Evolutionary conservation across 2,329 filamentous ascomycete genomes (phyloP), one percentile per base, ranked within the genome.

Genomic region (Triangularia verruculosa): DNA sequence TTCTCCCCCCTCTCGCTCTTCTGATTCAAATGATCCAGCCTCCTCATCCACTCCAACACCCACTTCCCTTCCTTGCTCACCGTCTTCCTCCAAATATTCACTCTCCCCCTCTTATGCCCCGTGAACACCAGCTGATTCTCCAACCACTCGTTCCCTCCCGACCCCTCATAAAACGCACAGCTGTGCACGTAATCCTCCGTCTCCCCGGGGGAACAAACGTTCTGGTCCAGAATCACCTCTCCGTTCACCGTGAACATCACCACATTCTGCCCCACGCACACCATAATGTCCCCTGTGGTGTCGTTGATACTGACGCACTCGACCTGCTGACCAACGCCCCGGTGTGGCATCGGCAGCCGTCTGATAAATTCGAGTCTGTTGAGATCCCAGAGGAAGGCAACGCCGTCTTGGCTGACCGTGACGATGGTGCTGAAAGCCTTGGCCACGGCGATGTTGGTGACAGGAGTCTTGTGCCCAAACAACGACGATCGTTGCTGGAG

Each of bases 111-210:
- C 67, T 86, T 83, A 74, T 98, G 95, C 0, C 95, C 95, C 0
- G 94, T 98, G 68, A 99, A 93, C 39, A 98, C 80, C 52, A 99
- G 81, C 65, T 89, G 89, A 61, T 89, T 89, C 76, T 96, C 92
- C 3, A 97, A 82, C 92, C 93, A 98, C 77, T 98, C 95, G 70
- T 93, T 95, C 1, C 89, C 90, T 8, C 39, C 0, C 2, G 88
- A 85, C 0, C 94, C 94, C 74, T 98, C 93, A 77, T 98, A 98
- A 75, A 97, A 97, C 2, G 93, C 91, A 67, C 93, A 95, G 1
- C 89, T 88, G 57, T 91, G 83, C 2, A 97, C 87, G 32, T 84
- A 87, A 72, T 97, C 94, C 24, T 94, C 91, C 9, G 83, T 80
- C 34, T 81, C 79, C 1, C 72, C 66, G 4, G 80, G 78, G 17